These are phyloP conservation scores for Papiliotrema terrestris DNA, from an alignment of 1,284 basidiomycete species.

Conservation along the genomic window DNA sequence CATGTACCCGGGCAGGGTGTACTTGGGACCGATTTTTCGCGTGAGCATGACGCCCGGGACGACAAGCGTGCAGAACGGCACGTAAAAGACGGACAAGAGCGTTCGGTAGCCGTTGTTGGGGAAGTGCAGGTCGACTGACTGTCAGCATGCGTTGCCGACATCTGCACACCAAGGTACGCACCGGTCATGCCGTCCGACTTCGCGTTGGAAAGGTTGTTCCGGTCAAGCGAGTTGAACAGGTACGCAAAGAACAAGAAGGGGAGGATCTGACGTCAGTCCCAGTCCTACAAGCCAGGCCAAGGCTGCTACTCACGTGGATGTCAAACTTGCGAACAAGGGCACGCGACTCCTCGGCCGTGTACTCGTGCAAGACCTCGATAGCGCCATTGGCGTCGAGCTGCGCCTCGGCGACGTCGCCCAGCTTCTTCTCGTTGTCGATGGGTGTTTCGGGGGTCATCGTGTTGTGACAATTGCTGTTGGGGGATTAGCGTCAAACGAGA, in stretches of 20 bases:
- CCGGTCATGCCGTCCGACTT: slow-evolving; percentile 29
- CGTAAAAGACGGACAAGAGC: slow-evolving; percentile 21
- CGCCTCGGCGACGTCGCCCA: too few relatives aligned
- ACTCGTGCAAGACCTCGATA: slow-evolving; percentile 5
- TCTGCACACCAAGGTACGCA: neutral
- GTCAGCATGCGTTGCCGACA: neutral
- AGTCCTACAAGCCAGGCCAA: neutral
- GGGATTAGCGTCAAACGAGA: too few relatives aligned
- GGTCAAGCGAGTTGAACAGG: slow-evolving; percentile 30
- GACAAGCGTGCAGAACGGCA: slow-evolving; percentile 19
- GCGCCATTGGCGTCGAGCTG: too few relatives aligned
- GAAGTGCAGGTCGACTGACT: slow-evolving; percentile 22
- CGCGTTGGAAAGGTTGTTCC: slow-evolving; percentile 35
- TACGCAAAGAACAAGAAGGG: slow-evolving; percentile 23
- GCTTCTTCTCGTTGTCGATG: too few relatives aligned
- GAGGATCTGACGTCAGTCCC: slow-evolving; percentile 8
- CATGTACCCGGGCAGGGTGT: slow-evolving; percentile 28
- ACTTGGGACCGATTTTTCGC: slow-evolving; percentile 22
- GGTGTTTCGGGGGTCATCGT: too few relatives aligned
- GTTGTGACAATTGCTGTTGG: too few relatives aligned
- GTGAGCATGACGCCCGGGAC: slow-evolving; percentile 24
- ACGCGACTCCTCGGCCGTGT: slow-evolving; percentile 15
- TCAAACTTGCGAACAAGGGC: slow-evolving; percentile 18
- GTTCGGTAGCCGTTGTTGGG: slow-evolving; percentile 22
- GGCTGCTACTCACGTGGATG: slow-evolving; percentile 10